A percentile compares a stretch with the other conserved stretches of the same genome.
Evolutionary conservation across 2,329 filamentous ascomycete genomes (phyloP).

Genomic region (Epicoccum sorghinum): DNA sequence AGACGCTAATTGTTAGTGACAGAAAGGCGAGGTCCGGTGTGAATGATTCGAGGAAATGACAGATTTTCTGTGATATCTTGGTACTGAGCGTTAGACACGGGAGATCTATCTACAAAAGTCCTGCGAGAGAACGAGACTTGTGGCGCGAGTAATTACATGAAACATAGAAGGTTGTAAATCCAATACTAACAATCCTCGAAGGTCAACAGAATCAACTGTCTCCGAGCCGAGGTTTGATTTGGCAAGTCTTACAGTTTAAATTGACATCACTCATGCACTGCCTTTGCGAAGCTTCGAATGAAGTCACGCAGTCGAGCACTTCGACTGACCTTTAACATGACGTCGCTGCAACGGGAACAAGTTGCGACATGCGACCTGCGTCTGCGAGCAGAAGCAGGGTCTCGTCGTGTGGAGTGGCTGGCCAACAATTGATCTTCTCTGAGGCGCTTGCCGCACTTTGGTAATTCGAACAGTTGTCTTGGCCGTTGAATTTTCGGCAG

Average conservation of each 20-base stretch:
- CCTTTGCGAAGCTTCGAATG: no score
- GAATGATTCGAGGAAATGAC: slow-evolving; percentile 1
- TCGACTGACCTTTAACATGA: slow-evolving; percentile 5
- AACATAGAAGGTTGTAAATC: background rate
- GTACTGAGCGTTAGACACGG: slow-evolving; percentile 3
- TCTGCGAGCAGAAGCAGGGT: slow-evolving; percentile 4
- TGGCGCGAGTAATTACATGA: background rate
- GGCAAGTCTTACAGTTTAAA: no score
- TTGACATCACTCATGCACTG: no score
- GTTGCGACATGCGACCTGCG: background rate
- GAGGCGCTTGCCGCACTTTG: slow-evolving; percentile 1
- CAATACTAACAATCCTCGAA: background rate
- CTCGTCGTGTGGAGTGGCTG: background rate
- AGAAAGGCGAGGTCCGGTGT: slow-evolving; percentile 8
- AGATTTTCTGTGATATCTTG: background rate
- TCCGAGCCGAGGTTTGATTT: no score
- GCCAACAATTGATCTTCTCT: background rate
- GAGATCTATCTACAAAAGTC: background rate
- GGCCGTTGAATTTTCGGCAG: background rate
- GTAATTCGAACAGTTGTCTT: background rate
- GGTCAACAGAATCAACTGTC: no score
- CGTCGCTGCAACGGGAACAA: background rate
- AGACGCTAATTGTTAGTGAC: slow-evolving; percentile 4
- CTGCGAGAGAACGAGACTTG: background rate
- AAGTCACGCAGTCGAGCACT: no score